A percentile compares a stretch with the other conserved stretches of the same genome.
Conservation (phyloP, 2,329 filamentous ascomycete species). For the Fusarium anguioides region DNA sequence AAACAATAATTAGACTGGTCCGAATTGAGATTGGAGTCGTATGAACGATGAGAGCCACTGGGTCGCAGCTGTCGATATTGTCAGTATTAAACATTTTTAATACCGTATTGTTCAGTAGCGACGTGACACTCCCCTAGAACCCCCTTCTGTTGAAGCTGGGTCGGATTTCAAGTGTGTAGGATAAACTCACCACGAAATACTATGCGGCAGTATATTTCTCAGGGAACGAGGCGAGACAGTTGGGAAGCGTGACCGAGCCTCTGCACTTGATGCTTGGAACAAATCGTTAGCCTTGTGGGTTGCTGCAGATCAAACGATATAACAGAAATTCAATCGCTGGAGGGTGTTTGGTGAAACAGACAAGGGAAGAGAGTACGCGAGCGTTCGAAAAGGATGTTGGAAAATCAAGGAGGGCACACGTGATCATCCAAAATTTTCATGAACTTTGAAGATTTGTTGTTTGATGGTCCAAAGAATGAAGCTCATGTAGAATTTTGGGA, state of each 20-base stretch:
- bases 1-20: not conserved
- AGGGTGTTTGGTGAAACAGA: not conserved
- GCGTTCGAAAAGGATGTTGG: not conserved
- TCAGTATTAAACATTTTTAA: slow-evolving; percentile 1
- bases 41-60: slow-evolving; percentile 12
- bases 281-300: not conserved
- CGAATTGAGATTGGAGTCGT: not conserved
- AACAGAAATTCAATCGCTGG: not conserved
- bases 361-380: not conserved
- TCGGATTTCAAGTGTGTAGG: not conserved
- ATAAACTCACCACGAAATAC: slow-evolving; percentile 21
- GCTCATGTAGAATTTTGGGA: not conserved
- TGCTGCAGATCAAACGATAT: not conserved
- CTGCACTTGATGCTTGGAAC: not conserved
- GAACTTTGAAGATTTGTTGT: not conserved
- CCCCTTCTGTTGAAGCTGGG: not conserved
- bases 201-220: not conserved
- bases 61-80: not conserved
- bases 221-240: not conserved
- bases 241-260: slow-evolving; percentile 17
- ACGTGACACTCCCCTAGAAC: not conserved
- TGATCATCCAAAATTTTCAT: not conserved
- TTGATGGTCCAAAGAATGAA: not conserved
- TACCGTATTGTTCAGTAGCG: not conserved
- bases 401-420: not conserved